Percentiles rank a stretch among this genome's conserved stretches.
Conservation (phyloP, 78 protist genomes). For the Speleostelium caveatum region DNA sequence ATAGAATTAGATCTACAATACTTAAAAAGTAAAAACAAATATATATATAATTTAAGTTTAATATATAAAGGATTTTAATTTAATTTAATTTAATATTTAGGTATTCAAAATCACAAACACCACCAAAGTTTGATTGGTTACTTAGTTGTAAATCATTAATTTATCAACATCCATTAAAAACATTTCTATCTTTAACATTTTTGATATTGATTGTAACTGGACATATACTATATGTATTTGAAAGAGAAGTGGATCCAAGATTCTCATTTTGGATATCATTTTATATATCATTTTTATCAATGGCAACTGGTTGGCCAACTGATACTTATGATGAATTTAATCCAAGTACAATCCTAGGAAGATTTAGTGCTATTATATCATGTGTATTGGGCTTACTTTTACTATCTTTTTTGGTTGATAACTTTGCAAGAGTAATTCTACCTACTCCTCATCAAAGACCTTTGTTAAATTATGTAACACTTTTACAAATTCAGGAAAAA, state of each 20-base stretch:
- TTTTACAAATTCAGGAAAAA: conserved; percentile 27
- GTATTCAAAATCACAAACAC: neutral
- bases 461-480: conserved; percentile 35
- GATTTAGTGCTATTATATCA: conserved; percentile 70
- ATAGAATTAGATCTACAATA: conserved; percentile 13
- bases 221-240: conserved; percentile 57
- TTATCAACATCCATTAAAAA: conserved; percentile 4
- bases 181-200: conserved; percentile 21
- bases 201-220: conserved; percentile 4
- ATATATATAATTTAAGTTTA: neutral
- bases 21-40: neutral
- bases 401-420: conserved; percentile 53
- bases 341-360: conserved; percentile 58
- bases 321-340: conserved; percentile 67
- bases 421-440: conserved; percentile 35
- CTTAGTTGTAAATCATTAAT: conserved; percentile 52
- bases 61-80: neutral
- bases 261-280: conserved; percentile 43
- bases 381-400: conserved; percentile 53
- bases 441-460: conserved; percentile 72
- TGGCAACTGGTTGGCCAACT: conserved; percentile 78
- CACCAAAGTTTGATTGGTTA: conserved; percentile 66
- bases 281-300: conserved; percentile 34
- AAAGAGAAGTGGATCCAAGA: conserved; percentile 6
- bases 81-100: neutral